These are phyloP conservation scores for Erodium moschatum DNA, from an alignment of 441 rosid species.

Conservation along the genomic window DNA sequence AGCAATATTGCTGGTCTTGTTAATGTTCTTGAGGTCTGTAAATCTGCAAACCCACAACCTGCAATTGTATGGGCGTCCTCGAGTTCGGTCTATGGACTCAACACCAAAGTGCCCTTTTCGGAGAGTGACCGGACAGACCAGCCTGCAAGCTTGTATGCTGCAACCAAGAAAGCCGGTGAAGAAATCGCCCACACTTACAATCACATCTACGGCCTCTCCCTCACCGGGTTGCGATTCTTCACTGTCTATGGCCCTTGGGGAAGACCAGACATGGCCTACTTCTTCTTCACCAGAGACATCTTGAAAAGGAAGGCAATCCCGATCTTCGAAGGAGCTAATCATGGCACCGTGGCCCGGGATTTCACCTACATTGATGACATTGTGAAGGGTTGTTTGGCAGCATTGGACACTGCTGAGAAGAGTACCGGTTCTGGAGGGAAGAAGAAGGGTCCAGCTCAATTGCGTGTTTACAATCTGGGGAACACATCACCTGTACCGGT, in stretches of 20 bases:
- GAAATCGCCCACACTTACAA: slow-evolving; percentile 96
- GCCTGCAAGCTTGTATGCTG: slow-evolving; percentile 95
- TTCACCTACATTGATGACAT: slow-evolving; percentile 95
- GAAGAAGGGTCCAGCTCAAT: slow-evolving; percentile 79
- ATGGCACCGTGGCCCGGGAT: slow-evolving; percentile 86
- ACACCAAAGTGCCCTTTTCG: slow-evolving; percentile 84
- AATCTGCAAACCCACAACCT: slow-evolving; percentile 79
- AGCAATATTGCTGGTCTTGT: slow-evolving; percentile 94
- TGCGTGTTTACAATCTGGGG: slow-evolving; percentile 62
- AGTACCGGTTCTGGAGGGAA: slow-evolving; percentile 94
- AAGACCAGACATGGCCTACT: slow-evolving; percentile 98
- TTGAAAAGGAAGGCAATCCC: slow-evolving; percentile 70
- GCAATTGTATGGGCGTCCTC: slow-evolving; percentile 95
- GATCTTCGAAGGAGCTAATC: slow-evolving; percentile 67
- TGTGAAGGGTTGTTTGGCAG: slow-evolving; percentile 79
- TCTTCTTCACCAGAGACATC: slow-evolving; percentile 86
- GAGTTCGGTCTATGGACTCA: slow-evolving; percentile 94
- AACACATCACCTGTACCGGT: slow-evolving; percentile 52
- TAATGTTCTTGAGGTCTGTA: slow-evolving; percentile 77
- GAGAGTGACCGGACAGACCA: slow-evolving; percentile 89
- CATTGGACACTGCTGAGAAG: slow-evolving; percentile 86
- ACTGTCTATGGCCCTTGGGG: slow-evolving; percentile 99
- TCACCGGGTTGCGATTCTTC: slow-evolving; percentile 87
- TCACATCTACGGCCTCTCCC: slow-evolving; percentile 86
- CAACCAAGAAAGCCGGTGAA: slow-evolving; percentile 97